These are phyloP conservation scores for Paracorniculantispora psalliotae DNA, from an alignment of 2,329 filamentous ascomycete species.

Conservation along the genomic window DNA sequence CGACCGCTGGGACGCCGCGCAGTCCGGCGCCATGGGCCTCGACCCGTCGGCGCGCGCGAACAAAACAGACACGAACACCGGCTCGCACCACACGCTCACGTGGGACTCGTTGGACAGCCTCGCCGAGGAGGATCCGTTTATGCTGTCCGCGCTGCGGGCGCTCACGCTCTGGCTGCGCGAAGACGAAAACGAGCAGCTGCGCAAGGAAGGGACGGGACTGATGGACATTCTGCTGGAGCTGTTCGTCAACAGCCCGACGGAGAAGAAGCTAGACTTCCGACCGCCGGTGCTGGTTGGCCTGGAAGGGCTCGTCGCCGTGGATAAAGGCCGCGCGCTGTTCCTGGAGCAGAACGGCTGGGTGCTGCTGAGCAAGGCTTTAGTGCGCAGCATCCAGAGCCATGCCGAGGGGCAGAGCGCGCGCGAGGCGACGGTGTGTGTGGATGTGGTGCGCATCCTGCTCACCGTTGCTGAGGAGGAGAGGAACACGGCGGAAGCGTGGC, in stretches of 20 bases:
- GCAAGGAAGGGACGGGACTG: conserved; percentile 53
- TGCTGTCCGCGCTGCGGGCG: conserved; percentile 53
- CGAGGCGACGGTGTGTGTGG: conserved; percentile 43
- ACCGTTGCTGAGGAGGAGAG: conserved; percentile 44
- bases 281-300: conserved; percentile 54
- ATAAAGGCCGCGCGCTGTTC: conserved; percentile 44
- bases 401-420: conserved; percentile 25
- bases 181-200: conserved; percentile 56
- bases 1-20: conserved; percentile 63
- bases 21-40: conserved; percentile 57
- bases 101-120: conserved; percentile 54
- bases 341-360: conserved; percentile 50
- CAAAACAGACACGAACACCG: conserved; percentile 39
- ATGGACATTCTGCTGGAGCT: conserved; percentile 61
- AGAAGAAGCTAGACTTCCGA: conserved; percentile 46
- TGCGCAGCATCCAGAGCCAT: conserved; percentile 34
- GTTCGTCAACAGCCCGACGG: conserved; percentile 19
- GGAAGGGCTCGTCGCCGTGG: conserved; percentile 49
- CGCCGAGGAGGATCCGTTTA: conserved; percentile 50
- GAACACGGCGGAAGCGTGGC: conserved; percentile 49
- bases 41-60: conserved; percentile 50
- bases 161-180: conserved; percentile 65
- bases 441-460: conserved; percentile 52
- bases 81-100: conserved; percentile 43
- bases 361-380: conserved; percentile 46